Base-by-base conservation (phyloP, 2,329 filamentous ascomycete species). In the Aspergillus sp. region DNA sequence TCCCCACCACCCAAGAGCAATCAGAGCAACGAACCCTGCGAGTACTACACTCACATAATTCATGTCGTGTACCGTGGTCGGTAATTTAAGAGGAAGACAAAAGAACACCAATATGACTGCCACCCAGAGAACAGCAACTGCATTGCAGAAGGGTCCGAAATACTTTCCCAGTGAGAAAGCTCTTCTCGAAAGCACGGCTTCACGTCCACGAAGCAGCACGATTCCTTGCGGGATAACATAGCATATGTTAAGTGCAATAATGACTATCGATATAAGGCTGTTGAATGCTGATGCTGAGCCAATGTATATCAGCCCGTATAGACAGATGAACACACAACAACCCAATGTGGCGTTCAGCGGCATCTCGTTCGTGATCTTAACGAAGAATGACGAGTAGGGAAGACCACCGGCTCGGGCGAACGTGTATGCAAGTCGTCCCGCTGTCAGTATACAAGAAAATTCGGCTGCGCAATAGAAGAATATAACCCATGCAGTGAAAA, bases 81-180 rank as follows among this genome's bases (percentile, higher is more conserved):
- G 81, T 66, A 78, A 70, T 0, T 66, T 58, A 1, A 71, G 72
- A 0, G 80, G 81, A 38, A 83, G 81, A 0, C 74, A 80, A 64
- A 80, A 80, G 42, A 83, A 80, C 1, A 82, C 61, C 38, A 80
- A 76, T 0, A 78, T 78, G 6, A 83, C 61, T 0, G 73, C 47
- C 19, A 82, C 74, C 80, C 81, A 84, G 2, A 75, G 57, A 15
- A 79, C 68, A 0, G 78, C 74, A 6, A 82, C 57, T 0, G 75
- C n/a, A 27, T 84, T 83, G 41, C 77, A 51, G 1, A 71, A 58
- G 0, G 68, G 58, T 1, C 80, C 80, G 13, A 74, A 51, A 0
- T 67, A 58, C 0, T 52, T 61, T 0, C 77, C 76, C 25, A 82
- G 64, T 23, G 60, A 66, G 36, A 72, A 71, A 7, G 68, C 62